Base-by-base conservation (phyloP, 306 rosid species). In the Myrica gale region DNA sequence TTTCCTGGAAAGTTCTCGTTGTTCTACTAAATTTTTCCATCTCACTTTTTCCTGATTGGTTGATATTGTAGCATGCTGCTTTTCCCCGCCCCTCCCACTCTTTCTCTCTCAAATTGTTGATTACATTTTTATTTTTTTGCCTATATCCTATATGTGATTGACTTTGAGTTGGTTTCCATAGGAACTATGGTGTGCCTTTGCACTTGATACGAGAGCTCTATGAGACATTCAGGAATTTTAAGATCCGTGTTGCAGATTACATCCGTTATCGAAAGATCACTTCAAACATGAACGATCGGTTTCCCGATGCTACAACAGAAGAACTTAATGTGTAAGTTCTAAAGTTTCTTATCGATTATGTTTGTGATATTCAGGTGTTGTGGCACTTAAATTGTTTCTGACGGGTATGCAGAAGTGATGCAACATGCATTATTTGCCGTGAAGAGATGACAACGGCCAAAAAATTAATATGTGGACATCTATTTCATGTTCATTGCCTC, bases 371-470 rank as follows among this genome's bases (percentile, higher is more conserved):
- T 50, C 77, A 55, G 67, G 70, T 79, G 42, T 19, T 7, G 71
- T 32, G 74, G 37, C 60, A 75, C 60, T 63, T 68, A 53, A 79
- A 46, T 12, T 74, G 17, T 52, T 68, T 60, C 56, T 43, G 73
- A 78, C 81, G 87, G 63, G 48, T 73, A 44, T 88, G 85, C 91
- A 96, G 99, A 75, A 93, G 93, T 68, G 99, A 96, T 43, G 97
- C 98, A 79, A 96, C 96, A 62, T 96, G 99, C 86, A 96, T 96
- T 63, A 96, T 96, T 82, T 96, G 99, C 66, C 99, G 99, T 79
- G 99, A 96, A 86, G 99, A 96, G 85, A 96, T 96, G 99, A 92
- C 94, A 71, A 83, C 89, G 13, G 99, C 99, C 71, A 96, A 96
- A 90, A 96, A 96, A 84, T 91, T 96, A 60, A 82, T 96, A 71